These are phyloP conservation scores for Alternaria longipes DNA, from an alignment of 2,329 filamentous ascomycete genomes.

Conservation along the genomic window DNA sequence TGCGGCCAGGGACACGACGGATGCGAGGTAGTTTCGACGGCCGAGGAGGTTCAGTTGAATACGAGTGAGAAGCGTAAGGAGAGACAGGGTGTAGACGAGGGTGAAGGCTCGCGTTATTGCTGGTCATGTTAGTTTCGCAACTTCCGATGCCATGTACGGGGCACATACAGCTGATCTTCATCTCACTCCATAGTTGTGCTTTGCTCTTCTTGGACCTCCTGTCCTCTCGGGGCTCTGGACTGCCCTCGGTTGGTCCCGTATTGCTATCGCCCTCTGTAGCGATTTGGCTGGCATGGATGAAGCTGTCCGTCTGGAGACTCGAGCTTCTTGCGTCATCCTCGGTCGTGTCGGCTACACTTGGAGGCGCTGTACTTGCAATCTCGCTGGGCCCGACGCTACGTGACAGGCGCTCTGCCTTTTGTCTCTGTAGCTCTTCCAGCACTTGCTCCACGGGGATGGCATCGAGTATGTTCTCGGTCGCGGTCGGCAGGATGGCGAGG, in stretches of 20 bases:
- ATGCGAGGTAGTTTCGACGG: constrained; percentile 92
- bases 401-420: constrained; percentile 78
- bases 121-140: constrained; percentile 50
- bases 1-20: constrained; percentile 88
- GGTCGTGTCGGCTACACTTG: constrained; percentile 68
- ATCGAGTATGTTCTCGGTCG: constrained; percentile 86
- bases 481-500: constrained; percentile 91
- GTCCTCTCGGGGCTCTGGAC: constrained; percentile 54
- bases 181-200: constrained; percentile 94
- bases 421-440: constrained; percentile 91
- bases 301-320: constrained; percentile 82
- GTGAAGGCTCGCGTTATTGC: constrained; percentile 92
- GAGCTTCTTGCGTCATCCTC: constrained; percentile 84
- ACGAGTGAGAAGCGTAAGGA: constrained; percentile 90
- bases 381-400: constrained; percentile 67
- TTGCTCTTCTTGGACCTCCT: constrained; percentile 77
- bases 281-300: constrained; percentile 82
- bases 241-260: constrained; percentile 44
- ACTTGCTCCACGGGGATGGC: constrained; percentile 91
- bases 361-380: constrained; percentile 65
- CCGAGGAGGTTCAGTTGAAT: constrained; percentile 97
- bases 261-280: constrained; percentile 59
- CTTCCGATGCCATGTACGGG: constrained; percentile 10
- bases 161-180: constrained; percentile 88
- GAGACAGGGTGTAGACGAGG: constrained; percentile 86